Evolutionary conservation across 495 filamentous ascomycete genomes (phyloP).

Genomic region (Podospora anserina): DNA sequence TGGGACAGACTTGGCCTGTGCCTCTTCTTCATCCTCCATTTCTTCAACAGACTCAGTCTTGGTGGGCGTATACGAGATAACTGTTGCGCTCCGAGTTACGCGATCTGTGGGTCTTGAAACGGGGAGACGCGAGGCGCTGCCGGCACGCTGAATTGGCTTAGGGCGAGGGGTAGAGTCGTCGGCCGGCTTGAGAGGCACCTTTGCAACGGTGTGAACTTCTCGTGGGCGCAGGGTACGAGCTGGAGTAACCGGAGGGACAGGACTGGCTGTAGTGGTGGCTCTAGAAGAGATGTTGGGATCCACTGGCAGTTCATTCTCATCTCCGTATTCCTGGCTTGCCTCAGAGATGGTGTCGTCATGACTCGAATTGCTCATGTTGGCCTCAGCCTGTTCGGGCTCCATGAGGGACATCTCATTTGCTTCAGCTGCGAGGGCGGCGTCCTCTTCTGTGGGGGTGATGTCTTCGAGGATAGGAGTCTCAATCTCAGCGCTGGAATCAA

Average conservation of each 20-base stretch:
- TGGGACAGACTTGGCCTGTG: conserved; percentile 20
- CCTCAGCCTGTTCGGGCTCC: conserved; percentile 37
- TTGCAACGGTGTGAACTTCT: conserved; percentile 66
- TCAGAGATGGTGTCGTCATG: conserved; percentile 51
- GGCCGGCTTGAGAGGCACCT: conserved; percentile 70
- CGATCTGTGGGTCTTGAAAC: conserved; percentile 30
- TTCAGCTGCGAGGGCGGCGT: conserved; percentile 46
- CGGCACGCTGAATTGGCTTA: conserved; percentile 47
- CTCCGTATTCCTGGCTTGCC: conserved; percentile 60
- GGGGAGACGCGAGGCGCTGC: conserved; percentile 53
- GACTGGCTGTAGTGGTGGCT: conserved; percentile 9
- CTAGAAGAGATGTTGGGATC: conserved; percentile 43
- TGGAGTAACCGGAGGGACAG: conserved; percentile 36
- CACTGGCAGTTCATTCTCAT: conserved; percentile 58
- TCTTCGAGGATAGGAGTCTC: conserved; percentile 37
- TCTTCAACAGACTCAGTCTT: conserved; percentile 30
- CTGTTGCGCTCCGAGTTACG: conserved; percentile 40
- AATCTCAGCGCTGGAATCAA: conserved; percentile 18
- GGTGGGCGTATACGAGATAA: conserved; percentile 44
- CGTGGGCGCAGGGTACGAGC: conserved; percentile 26
- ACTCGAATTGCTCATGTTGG: conserved; percentile 24
- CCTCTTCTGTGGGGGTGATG: conserved; percentile 42
- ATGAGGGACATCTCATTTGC: conserved; percentile 53
- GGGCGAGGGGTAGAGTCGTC: conserved; percentile 57
- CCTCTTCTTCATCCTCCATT: conserved; percentile 21